Percentiles rank a stretch among this genome's conserved stretches.
These are phyloP conservation scores for Dioscorea cayenensis DNA, from an alignment of 116 monocot species.

Conservation along the genomic window DNA sequence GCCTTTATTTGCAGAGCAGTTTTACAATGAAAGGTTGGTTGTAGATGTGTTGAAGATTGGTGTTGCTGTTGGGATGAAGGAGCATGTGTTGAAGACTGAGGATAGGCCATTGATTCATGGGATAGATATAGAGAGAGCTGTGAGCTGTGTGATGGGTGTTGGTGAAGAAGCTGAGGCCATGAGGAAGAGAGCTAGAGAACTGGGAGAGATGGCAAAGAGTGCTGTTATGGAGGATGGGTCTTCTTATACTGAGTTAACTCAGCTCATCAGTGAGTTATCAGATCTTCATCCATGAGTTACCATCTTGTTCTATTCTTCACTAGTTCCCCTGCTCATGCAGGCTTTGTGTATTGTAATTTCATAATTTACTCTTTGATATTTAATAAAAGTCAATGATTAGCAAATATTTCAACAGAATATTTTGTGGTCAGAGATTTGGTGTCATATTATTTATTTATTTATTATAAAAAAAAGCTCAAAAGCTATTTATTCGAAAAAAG, in stretches of 20 bases:
- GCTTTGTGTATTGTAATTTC: too few relatives aligned
- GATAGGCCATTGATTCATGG: constrained; percentile 1
- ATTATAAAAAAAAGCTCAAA: too few relatives aligned
- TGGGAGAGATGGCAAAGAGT: constrained; percentile 10
- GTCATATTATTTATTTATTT: too few relatives aligned
- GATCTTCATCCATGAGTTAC: too few relatives aligned
- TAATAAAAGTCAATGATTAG: too few relatives aligned
- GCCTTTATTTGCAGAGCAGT: constrained; percentile 27
- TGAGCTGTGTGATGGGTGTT: not conserved
- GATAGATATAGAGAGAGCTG: constrained; percentile 2
- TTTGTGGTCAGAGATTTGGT: too few relatives aligned
- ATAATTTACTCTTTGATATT: too few relatives aligned
- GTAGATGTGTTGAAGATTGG: constrained; percentile 31
- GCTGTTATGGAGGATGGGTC: constrained; percentile 14
- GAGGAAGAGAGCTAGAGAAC: constrained; percentile 8
- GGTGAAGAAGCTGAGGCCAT: constrained; percentile 8
- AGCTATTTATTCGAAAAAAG: too few relatives aligned
- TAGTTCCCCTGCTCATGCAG: too few relatives aligned
- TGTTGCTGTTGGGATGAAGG: constrained; percentile 5
- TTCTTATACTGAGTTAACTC: not conserved
- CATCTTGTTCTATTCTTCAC: too few relatives aligned
- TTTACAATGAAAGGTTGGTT: constrained; percentile 26
- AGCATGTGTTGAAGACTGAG: not conserved
- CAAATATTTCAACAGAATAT: too few relatives aligned
- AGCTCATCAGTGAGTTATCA: not conserved